Conservation (phyloP, 805 yeast genomes). For the Metschnikowia rubicola region DNA sequence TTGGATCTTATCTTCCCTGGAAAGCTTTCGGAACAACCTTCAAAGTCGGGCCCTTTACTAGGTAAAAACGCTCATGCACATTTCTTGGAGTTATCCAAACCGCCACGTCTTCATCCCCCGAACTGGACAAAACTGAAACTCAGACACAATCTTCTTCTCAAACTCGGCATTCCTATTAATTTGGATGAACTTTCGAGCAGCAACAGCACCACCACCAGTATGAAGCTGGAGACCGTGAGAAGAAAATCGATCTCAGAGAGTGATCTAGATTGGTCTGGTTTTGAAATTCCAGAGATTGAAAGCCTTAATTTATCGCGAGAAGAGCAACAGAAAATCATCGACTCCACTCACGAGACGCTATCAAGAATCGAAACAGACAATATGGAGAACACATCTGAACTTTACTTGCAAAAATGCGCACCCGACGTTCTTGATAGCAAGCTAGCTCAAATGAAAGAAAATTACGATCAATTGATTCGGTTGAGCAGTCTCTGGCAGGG, state of each 20-base stretch:
- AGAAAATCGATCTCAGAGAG: conserved; percentile 25
- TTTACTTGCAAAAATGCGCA: conserved; percentile 21
- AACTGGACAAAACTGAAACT: conserved; percentile 70
- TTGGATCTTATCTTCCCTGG: conserved; percentile 14
- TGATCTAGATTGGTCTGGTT: conserved; percentile 36
- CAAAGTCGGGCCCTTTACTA: conserved; percentile 13
- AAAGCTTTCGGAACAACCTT: background rate
- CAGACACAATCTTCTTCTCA: conserved; percentile 58
- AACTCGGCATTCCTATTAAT: conserved; percentile 71
- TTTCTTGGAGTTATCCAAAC: conserved; percentile 44
- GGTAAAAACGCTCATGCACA: conserved; percentile 37
- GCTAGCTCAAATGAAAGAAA: conserved; percentile 29
- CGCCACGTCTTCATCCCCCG: conserved; percentile 52
- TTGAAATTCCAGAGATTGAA: conserved; percentile 33
- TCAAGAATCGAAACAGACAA: conserved; percentile 34
- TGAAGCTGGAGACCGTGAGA: conserved; percentile 7
- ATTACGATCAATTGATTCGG: conserved; percentile 24
- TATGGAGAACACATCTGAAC: conserved; percentile 29
- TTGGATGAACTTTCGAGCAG: conserved; percentile 46
- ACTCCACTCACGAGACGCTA: conserved; percentile 25
- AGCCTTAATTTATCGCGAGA: conserved; percentile 29
- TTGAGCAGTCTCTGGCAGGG: conserved; percentile 49
- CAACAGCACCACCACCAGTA: background rate
- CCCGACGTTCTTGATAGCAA: conserved; percentile 31
- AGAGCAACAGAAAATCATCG: conserved; percentile 23